phyloP scores from a whole-genome alignment of 106 monocot genomes.

The Allium cepa region DNA sequence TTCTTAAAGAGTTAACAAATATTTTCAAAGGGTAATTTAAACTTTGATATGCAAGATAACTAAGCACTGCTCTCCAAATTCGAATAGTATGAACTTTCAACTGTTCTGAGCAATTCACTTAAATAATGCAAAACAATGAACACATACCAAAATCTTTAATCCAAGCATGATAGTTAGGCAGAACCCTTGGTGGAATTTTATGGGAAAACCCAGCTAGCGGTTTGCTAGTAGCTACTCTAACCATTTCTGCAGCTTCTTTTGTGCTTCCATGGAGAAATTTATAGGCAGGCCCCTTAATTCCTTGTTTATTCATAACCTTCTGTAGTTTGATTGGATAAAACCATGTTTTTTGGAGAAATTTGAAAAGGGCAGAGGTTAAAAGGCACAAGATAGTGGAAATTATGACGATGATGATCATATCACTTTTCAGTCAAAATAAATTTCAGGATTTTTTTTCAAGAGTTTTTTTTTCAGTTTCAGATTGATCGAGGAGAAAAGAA shows the following conservation, averaged over 20 bases:
- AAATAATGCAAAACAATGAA: background rate
- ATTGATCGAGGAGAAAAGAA: too few relatives aligned
- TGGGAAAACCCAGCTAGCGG: conserved; percentile 8
- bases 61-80: background rate
- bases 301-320: conserved; percentile 10
- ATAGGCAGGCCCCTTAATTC: conserved; percentile 9
- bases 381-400: background rate
- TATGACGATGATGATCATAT: too few relatives aligned
- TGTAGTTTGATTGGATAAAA: conserved; percentile 7
- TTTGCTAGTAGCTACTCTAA: background rate
- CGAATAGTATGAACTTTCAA: background rate
- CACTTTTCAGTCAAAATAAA: too few relatives aligned
- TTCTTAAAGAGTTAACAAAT: too few relatives aligned
- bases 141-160: conserved; percentile 6
- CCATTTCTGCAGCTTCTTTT: background rate
- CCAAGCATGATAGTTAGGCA: conserved; percentile 3
- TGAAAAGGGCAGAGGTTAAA: background rate
- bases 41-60: background rate
- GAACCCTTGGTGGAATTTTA: conserved; percentile 6
- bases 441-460: too few relatives aligned
- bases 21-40: background rate
- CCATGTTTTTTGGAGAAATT: conserved; percentile 8
- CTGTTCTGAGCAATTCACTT: background rate
- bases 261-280: conserved; percentile 11
- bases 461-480: too few relatives aligned